These are phyloP conservation scores for Euphorbia peplus DNA, from an alignment of 345 rosid species.

Conservation along the genomic window DNA sequence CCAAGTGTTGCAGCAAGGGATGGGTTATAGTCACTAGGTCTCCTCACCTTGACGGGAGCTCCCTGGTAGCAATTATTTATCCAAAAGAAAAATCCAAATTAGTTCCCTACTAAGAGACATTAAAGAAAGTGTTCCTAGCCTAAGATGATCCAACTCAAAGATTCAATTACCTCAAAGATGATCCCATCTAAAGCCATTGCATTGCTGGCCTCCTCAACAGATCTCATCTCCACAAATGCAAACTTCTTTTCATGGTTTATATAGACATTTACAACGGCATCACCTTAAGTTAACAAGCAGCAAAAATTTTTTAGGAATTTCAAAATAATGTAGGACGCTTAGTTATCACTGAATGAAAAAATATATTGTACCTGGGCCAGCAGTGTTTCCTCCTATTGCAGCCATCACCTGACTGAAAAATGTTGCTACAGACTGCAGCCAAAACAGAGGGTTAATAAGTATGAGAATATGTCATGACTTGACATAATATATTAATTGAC, in stretches of 20 bases:
- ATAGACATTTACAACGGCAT: slow-evolving; percentile 98
- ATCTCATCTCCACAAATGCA: slow-evolving; percentile 99
- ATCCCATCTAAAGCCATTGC: slow-evolving; percentile 99
- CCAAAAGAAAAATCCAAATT: neutral
- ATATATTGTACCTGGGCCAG: slow-evolving; percentile 72
- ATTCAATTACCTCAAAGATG: slow-evolving; percentile 66
- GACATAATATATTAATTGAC: too few species aligned
- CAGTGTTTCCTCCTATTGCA: slow-evolving; percentile 94
- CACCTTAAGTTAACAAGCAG: slow-evolving; percentile 46
- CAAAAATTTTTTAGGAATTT: neutral
- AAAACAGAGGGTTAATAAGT: slow-evolving; percentile 18
- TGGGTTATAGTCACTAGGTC: slow-evolving; percentile 95
- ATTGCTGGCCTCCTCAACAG: slow-evolving; percentile 99
- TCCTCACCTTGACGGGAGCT: slow-evolving; percentile 97
- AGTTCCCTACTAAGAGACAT: neutral
- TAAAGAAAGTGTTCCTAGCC: neutral
- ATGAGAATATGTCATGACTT: neutral
- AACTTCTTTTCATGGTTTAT: slow-evolving; percentile 99
- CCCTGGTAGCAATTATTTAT: slow-evolving; percentile 32
- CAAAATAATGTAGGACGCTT: neutral
- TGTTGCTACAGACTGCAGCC: slow-evolving; percentile 73
- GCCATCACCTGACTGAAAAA: slow-evolving; percentile 97
- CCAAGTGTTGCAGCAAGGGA: slow-evolving; percentile 95
- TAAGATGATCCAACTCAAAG: neutral
- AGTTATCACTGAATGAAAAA: neutral